These are phyloP conservation scores for Exsudoporus frostii DNA, from an alignment of 768 basidiomycete species.

Conservation along the genomic window DNA sequence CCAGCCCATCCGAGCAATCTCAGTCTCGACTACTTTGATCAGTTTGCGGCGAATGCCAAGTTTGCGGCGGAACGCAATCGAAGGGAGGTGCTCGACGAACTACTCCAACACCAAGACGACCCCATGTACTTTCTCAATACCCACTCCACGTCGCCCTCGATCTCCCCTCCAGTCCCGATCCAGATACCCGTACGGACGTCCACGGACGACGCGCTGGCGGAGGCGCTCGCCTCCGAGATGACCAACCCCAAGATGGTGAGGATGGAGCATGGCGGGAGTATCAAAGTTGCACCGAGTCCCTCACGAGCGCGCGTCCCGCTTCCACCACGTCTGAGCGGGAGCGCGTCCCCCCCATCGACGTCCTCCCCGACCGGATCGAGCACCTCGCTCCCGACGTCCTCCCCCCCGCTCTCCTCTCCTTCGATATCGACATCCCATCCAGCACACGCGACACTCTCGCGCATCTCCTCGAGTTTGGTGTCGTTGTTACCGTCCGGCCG, in stretches of 20 bases:
- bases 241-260: slow-evolving; percentile 8
- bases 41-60: slow-evolving; percentile 56
- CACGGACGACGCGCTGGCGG: slow-evolving; percentile 36
- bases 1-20: slow-evolving; percentile 6
- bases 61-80: slow-evolving; percentile 50
- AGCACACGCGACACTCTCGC: slow-evolving; percentile 40
- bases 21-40: slow-evolving; percentile 55
- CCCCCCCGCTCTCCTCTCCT: neutral
- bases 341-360: slow-evolving; percentile 23
- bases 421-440: slow-evolving; percentile 4
- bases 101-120: slow-evolving; percentile 66
- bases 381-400: slow-evolving; percentile 7
- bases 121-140: slow-evolving; percentile 57
- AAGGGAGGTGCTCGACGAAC: slow-evolving; percentile 57
- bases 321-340: slow-evolving; percentile 21
- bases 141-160: slow-evolving; percentile 6
- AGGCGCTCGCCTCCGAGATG: slow-evolving; percentile 36
- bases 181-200: slow-evolving; percentile 31
- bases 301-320: slow-evolving; percentile 16
- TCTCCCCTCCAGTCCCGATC: slow-evolving; percentile 26
- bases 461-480: slow-evolving; percentile 50
- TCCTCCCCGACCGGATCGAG: slow-evolving; percentile 19
- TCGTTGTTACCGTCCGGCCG: slow-evolving; percentile 38
- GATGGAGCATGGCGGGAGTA: slow-evolving; percentile 1
- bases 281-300: slow-evolving; percentile 11